Evolutionary conservation across 768 basidiomycete genomes (phyloP).

Genomic region (Leccinum obscurum): DNA sequence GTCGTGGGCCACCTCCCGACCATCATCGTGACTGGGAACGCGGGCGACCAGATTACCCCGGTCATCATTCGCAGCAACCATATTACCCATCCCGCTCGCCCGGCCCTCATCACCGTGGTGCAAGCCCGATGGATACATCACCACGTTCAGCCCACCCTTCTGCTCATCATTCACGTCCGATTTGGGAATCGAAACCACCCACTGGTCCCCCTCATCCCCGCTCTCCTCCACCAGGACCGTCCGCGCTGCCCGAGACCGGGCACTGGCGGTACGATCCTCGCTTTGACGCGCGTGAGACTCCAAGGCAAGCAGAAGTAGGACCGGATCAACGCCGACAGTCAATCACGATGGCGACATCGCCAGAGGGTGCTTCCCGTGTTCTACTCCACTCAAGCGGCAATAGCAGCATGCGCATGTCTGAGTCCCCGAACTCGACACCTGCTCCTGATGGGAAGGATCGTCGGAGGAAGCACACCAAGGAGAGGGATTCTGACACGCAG

Average conservation of each 20-base stretch:
- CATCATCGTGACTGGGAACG: conserved; percentile 58
- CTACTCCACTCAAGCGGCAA: conserved; percentile 32
- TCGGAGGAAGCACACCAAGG: conserved; percentile 45
- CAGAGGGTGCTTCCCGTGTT: conserved; percentile 38
- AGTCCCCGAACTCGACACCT: conserved; percentile 53
- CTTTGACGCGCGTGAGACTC: conserved; percentile 48
- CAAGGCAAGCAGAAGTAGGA: conserved; percentile 31
- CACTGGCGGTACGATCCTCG: conserved; percentile 63
- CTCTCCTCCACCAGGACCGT: conserved; percentile 36
- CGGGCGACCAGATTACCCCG: conserved; percentile 40
- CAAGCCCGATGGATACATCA: conserved; percentile 60
- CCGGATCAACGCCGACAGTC: conserved; percentile 37
- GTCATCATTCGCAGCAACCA: conserved; percentile 32
- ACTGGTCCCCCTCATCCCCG: conserved; percentile 30
- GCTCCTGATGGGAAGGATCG: conserved; percentile 49
- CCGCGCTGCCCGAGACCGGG: conserved; percentile 42
- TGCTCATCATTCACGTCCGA: conserved; percentile 36
- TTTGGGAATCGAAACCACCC: conserved; percentile 65
- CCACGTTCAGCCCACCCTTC: conserved; percentile 53
- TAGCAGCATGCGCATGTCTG: conserved; percentile 48
- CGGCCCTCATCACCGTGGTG: conserved; percentile 38
- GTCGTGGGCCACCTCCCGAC: conserved; percentile 45
- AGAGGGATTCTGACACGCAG: conserved; percentile 46
- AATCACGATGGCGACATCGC: conserved; percentile 46
- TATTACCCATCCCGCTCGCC: conserved; percentile 38